Conservation (phyloP, 257 asterid genomes). For the Echites panduratus region DNA sequence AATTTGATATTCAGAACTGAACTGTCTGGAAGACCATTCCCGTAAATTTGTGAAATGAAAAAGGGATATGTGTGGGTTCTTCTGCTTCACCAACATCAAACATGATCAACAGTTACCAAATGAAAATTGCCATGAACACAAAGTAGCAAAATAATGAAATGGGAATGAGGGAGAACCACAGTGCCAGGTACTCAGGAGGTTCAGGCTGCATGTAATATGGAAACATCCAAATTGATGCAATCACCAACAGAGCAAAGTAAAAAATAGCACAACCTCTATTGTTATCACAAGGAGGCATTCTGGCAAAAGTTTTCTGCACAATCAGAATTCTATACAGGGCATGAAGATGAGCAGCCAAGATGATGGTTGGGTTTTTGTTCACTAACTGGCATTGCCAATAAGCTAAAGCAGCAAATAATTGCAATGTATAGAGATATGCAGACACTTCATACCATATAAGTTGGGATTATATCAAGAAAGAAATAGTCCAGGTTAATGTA, state of each 20-base stretch:
- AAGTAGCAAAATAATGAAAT: not conserved
- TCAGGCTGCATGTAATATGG: slow-evolving; percentile 16
- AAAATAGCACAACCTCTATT: slow-evolving; percentile 5
- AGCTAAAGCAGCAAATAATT: not conserved
- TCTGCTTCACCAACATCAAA: too few relatives aligned
- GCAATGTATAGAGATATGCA: not conserved
- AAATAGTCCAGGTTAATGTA: not conserved
- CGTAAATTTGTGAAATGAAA: not conserved
- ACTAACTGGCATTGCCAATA: not conserved
- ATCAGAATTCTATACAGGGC: too few relatives aligned
- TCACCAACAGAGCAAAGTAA: not conserved
- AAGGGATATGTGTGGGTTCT: not conserved
- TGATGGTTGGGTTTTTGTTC: not conserved
- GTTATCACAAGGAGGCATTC: not conserved
- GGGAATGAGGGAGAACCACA: slow-evolving; percentile 8
- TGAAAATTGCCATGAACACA: not conserved
- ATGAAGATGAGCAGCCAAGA: too few relatives aligned
- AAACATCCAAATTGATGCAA: not conserved
- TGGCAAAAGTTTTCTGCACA: not conserved
- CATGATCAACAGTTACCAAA: slow-evolving; percentile 10
- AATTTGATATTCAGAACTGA: not conserved
- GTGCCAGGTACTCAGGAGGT: not conserved
- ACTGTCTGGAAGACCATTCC: not conserved
- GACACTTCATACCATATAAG: not conserved
- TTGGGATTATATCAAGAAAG: not conserved